phyloP scores from a whole-genome alignment of 805 yeast species.

The Maudiozyma turicensis region DNA sequence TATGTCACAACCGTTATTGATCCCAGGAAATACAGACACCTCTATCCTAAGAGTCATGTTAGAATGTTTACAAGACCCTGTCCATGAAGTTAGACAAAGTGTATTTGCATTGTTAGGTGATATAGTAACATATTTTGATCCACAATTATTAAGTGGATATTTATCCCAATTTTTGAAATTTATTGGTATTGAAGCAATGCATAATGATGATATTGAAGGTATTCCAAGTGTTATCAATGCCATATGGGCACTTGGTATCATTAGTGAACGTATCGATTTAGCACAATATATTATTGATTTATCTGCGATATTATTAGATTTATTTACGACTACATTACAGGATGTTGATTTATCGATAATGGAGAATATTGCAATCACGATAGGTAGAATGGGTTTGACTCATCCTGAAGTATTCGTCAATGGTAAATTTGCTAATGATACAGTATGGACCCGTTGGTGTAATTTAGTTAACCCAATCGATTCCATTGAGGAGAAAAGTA shows the following conservation, averaged over 20 bases:
- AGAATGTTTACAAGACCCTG: constrained; percentile 63
- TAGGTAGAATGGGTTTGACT: constrained; percentile 73
- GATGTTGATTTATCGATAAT: constrained; percentile 39
- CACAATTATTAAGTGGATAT: constrained; percentile 29
- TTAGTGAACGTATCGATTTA: constrained; percentile 44
- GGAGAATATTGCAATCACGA: constrained; percentile 82
- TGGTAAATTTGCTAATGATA: constrained; percentile 26
- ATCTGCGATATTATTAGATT: constrained; percentile 21
- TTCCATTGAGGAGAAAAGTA: constrained; percentile 81
- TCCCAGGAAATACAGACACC: constrained; percentile 24
- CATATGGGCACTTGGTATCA: constrained; percentile 88
- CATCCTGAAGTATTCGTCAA: constrained; percentile 51
- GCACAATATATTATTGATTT: constrained; percentile 24
- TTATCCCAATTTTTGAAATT: constrained; percentile 42
- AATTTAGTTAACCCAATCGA: constrained; percentile 53
- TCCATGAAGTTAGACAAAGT: constrained; percentile 85
- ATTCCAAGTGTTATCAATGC: constrained; percentile 47
- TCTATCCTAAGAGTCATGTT: constrained; percentile 53
- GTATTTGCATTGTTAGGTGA: constrained; percentile 89
- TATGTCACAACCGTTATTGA: constrained; percentile 40
- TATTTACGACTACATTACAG: constrained; percentile 19
- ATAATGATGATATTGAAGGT: constrained; percentile 28
- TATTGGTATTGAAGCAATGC: constrained; percentile 58
- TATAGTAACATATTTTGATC: constrained; percentile 52
- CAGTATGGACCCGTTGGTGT: constrained; percentile 60